These are phyloP conservation scores for Chalaropsis thielavioides DNA, from an alignment of 2,329 filamentous ascomycete species.

Conservation along the genomic window DNA sequence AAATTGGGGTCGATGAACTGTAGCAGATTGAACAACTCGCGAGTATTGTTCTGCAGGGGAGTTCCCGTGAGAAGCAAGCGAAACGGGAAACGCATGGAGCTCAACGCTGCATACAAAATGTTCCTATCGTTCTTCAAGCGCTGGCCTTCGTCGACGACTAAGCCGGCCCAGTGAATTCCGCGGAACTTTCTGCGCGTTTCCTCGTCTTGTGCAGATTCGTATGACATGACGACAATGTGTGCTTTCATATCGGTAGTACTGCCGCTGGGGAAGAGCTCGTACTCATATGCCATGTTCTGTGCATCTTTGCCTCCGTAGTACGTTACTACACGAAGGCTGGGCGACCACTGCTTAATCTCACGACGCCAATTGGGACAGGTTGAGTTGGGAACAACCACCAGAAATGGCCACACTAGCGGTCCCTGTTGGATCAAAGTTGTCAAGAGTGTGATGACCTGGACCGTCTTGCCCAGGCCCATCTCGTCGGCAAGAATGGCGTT, in stretches of 20 bases:
- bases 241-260: slow-evolving; percentile 56
- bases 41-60: slow-evolving; percentile 86
- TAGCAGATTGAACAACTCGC: slow-evolving; percentile 90
- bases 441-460: slow-evolving; percentile 77
- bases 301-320: slow-evolving; percentile 70
- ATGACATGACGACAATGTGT: slow-evolving; percentile 89
- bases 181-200: slow-evolving; percentile 51
- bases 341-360: slow-evolving; percentile 89
- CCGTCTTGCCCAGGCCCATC: slow-evolving; percentile 96
- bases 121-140: slow-evolving; percentile 87
- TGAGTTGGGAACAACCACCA: slow-evolving; percentile 85
- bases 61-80: slow-evolving; percentile 80
- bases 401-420: slow-evolving; percentile 72
- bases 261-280: slow-evolving; percentile 67
- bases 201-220: slow-evolving; percentile 71
- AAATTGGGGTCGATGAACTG: slow-evolving; percentile 70
- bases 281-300: slow-evolving; percentile 60
- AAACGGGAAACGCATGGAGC: slow-evolving; percentile 62
- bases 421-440: slow-evolving; percentile 53
- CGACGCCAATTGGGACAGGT: slow-evolving; percentile 97
- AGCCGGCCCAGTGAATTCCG: slow-evolving; percentile 64
- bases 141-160: slow-evolving; percentile 92
- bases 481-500: slow-evolving; percentile 92
- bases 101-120: slow-evolving; percentile 61
- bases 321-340: slow-evolving; percentile 72